Conservation (phyloP, 2,329 filamentous ascomycete species). For the Sclerotinia trifoliorum region DNA sequence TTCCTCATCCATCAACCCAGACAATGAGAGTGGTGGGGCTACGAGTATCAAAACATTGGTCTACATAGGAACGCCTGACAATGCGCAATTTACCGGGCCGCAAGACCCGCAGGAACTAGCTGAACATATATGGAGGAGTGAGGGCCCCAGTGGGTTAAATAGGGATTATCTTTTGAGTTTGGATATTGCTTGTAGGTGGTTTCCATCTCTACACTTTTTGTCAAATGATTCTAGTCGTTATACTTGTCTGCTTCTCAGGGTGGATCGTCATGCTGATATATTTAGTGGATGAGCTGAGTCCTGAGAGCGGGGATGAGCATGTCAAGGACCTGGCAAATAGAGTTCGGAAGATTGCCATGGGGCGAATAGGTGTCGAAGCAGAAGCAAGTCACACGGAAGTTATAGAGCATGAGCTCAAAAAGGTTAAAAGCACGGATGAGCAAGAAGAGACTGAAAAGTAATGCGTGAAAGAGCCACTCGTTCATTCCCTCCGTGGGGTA, state of each 20-base stretch:
- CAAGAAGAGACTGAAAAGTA: constrained; percentile 57
- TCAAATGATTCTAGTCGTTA: not conserved
- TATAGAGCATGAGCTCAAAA: constrained; percentile 44
- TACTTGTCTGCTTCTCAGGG: not conserved
- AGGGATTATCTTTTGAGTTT: constrained; percentile 83
- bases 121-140: constrained; percentile 72
- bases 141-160: constrained; percentile 85
- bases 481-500: constrained; percentile 29
- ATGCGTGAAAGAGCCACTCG: constrained; percentile 37
- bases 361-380: constrained; percentile 26
- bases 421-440: constrained; percentile 52
- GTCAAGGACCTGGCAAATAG: constrained; percentile 76
- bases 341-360: constrained; percentile 61
- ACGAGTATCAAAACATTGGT: constrained; percentile 60
- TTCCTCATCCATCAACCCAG: constrained; percentile 26
- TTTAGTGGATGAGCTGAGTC: constrained; percentile 62
- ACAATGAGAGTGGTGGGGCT: no score
- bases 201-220: not conserved
- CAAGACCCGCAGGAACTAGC: constrained; percentile 78
- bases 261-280: not conserved
- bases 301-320: constrained; percentile 79
- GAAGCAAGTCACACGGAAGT: constrained; percentile 25
- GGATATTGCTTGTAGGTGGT: constrained; percentile 56
- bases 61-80: constrained; percentile 92
- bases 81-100: constrained; percentile 85